phyloP scores from a whole-genome alignment of 306 rosid species.

The Aeschynomene evenia region DNA sequence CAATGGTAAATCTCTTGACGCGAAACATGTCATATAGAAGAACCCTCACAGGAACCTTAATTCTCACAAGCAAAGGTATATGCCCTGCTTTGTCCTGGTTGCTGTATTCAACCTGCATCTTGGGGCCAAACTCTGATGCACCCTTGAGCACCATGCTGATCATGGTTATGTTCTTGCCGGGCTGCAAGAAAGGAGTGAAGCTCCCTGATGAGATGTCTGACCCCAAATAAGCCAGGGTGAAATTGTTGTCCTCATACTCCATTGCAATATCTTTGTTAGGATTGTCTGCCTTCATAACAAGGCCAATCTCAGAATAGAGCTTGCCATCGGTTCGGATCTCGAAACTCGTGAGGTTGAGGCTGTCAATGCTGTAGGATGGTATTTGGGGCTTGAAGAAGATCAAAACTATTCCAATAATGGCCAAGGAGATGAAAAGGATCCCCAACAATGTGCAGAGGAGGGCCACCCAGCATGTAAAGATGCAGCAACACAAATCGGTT shows the following conservation, averaged over 20 bases:
- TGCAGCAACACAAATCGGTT: constrained; percentile 13
- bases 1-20: constrained; percentile 18
- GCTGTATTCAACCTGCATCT: constrained; percentile 4
- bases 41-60: constrained; percentile 40
- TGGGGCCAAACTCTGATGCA: constrained; percentile 18
- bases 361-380: constrained; percentile 41
- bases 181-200: constrained; percentile 41
- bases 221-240: constrained; percentile 32
- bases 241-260: constrained; percentile 28
- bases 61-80: constrained; percentile 40
- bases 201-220: constrained; percentile 31
- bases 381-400: constrained; percentile 22
- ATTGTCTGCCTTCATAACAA: constrained; percentile 42
- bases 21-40: constrained; percentile 11
- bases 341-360: constrained; percentile 31
- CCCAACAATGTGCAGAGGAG: background rate
- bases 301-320: constrained; percentile 25
- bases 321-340: background rate
- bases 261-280: constrained; percentile 44
- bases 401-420: background rate
- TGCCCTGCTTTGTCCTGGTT: constrained; percentile 8
- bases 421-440: constrained; percentile 16
- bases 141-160: constrained; percentile 41
- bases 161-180: constrained; percentile 28
- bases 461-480: background rate